Evolutionary conservation across 2,329 filamentous ascomycete genomes (phyloP).

Genomic region (Ascomycota sp.): DNA sequence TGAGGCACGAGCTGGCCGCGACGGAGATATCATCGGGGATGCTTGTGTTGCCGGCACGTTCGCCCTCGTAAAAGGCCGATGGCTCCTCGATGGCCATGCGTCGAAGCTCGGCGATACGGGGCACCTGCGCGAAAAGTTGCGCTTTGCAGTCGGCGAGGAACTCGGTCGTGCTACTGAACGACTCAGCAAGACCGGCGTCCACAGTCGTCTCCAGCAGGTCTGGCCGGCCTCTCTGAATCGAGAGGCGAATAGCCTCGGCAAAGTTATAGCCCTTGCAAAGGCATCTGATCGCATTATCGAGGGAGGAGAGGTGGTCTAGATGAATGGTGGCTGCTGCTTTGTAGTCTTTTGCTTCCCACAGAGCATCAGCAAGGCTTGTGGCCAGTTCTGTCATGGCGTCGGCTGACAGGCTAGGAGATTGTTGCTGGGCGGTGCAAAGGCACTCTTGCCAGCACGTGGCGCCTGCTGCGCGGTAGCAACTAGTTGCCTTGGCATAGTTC

Average conservation of each 20-base stretch:
- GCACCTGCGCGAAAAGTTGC: slow-evolving; percentile 69
- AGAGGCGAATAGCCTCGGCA: slow-evolving; percentile 66
- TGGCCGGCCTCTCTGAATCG: slow-evolving; percentile 36
- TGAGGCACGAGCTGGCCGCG: slow-evolving; percentile 60
- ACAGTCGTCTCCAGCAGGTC: slow-evolving; percentile 48
- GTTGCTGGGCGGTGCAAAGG: slow-evolving; percentile 55
- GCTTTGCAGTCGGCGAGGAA: slow-evolving; percentile 81
- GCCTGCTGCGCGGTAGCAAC: slow-evolving; percentile 66
- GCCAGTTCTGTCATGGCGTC: slow-evolving; percentile 48
- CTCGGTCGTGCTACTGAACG: slow-evolving; percentile 66
- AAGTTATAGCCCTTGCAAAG: slow-evolving; percentile 81
- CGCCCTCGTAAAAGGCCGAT: slow-evolving; percentile 72
- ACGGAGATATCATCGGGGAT: slow-evolving; percentile 85
- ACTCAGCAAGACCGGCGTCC: slow-evolving; percentile 62
- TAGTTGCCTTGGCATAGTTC: slow-evolving; percentile 54
- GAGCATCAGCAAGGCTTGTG: slow-evolving; percentile 52
- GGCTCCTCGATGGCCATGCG: slow-evolving; percentile 68
- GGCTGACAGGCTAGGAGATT: slow-evolving; percentile 35
- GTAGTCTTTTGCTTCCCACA: slow-evolving; percentile 73
- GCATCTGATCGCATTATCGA: slow-evolving; percentile 48
- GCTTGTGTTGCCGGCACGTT: slow-evolving; percentile 41
- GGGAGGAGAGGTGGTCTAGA: slow-evolving; percentile 57
- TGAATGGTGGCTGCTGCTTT: slow-evolving; percentile 59
- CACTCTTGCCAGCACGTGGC: slow-evolving; percentile 72
- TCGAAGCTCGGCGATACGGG: slow-evolving; percentile 66